Evolutionary conservation across 2,329 filamentous ascomycete species (phyloP), one percentile per base, ranked within the genome.

Genomic region (Zasmidium citrigriseum): DNA sequence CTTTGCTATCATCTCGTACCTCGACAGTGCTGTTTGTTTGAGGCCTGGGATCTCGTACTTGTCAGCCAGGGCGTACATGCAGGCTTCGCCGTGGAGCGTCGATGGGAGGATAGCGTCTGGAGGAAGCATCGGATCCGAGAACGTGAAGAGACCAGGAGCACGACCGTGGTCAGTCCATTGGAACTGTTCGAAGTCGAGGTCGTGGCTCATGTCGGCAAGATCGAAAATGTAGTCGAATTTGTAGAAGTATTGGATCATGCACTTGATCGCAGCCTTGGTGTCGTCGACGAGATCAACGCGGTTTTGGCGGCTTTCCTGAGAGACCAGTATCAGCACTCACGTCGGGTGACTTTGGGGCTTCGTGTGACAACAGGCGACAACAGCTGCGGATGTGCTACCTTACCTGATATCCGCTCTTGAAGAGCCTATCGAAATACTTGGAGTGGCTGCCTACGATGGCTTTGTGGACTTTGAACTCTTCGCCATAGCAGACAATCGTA

Each of bases 191-290:
- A n/a, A n/a, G n/a, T n/a, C n/a, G n/a, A n/a, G n/a, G n/a, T n/a
- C n/a, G n/a, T n/a, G n/a, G n/a, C n/a, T n/a, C n/a, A n/a, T n/a
- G 18, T 12, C 21, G 18, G 5, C 18, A 10, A 34, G 1, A 5
- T 48, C 38, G 14, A 54, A 22, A 18, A 57, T 22, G 46, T 62
- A 60, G 27, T 64, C 55, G 20, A 57, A 51, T 2, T 41, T 53
- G 34, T 62, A 57, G 52, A 64, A 62, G 54, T 49, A 64, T 2
- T 59, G 20, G n/a, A 64, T 54, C 62, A 58, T 64, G 20, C 29
- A 48, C 3, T 64, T 52, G 21, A 64, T 54, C 3, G 57, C 52
- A 4, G 21, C 14, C 0, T 54, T 52, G 1, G 25, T 25, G 24
- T 64, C 34, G 4, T 41, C 34, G 12, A 16, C 57, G 4, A 50